Base-by-base conservation (phyloP, 257 asterid species). In the Forsythia suspensa region DNA sequence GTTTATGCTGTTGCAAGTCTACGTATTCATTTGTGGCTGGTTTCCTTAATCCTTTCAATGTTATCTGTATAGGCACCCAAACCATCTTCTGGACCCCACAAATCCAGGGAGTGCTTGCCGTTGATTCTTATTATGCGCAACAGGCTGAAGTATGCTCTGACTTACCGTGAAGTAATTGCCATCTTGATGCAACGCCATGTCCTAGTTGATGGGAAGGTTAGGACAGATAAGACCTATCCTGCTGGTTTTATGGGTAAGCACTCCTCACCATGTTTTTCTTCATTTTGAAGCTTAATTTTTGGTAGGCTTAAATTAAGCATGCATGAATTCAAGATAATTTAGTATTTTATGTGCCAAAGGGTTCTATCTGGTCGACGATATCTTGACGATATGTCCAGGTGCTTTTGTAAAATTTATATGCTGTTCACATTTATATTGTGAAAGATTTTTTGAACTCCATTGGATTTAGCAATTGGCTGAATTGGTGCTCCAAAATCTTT, bases 61-160 rank as follows among this genome's bases (percentile, higher is more conserved):
- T 48, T 44, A 51, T 29, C 5, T 29, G 29, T 65, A 12, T 73
- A 84, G 84, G 87, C 88, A 7, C 88, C 85, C 46, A 84, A 84
- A 74, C 83, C 88, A 11, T 84, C 85, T 69, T 84, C 88, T 65
- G 85, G 85, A 16, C 85, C 85, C 11, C 88, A 81, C 73, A 84
- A 84, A 67, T 81, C 88, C 20, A 84, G 85, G 76, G 88, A 84
- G 52, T 81, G 85, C 80, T 70, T 84, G 75, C 87, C 87, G 8
- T 71, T 84, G 72, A 51, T 78, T 42, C 82, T 84, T n/a, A 81
- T 83, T 71, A 5, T 83, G 24, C 70, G 87, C 63, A 83, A 83
- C 78, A 83, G 84, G 52, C 68, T 83, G 73, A 78, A 82, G 42
- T 82, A 82, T 79, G 83, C 83, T 21, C 75, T 82, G 77, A 82